Percentiles rank a stretch among this genome's conserved stretches.
phyloP scores from a whole-genome alignment of 164 flowering plant species.

The Vitis rotundifolia region DNA sequence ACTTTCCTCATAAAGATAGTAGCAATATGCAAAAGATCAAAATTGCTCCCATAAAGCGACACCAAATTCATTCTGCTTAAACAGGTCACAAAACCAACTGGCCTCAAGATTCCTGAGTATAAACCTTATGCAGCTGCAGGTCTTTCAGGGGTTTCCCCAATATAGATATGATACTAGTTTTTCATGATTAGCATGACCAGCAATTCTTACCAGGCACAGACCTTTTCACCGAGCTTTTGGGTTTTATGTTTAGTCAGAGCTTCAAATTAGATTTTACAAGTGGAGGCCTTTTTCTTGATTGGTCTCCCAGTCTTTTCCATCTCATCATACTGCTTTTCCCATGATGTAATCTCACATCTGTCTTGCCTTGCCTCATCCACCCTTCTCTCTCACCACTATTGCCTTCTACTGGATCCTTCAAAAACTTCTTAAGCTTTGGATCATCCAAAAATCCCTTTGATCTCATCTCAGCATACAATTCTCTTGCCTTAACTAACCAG shows the following conservation, averaged over 20 bases:
- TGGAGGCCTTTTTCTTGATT: constrained; percentile 12
- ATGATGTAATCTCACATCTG: background rate
- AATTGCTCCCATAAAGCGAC: background rate
- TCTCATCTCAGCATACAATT: constrained; percentile 64
- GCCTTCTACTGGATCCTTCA: constrained; percentile 31
- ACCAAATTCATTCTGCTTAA: background rate
- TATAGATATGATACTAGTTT: background rate
- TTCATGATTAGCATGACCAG: background rate
- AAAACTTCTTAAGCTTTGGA: constrained; percentile 64
- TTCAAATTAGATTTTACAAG: constrained; percentile 2
- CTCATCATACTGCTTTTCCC: constrained; percentile 9
- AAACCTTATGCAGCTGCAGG: background rate
- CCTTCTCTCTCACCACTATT: constrained; percentile 13
- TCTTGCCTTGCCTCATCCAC: constrained; percentile 8
- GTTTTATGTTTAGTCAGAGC: background rate
- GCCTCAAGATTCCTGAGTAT: background rate
- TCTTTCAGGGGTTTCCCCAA: background rate
- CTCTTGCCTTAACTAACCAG: constrained; percentile 57
- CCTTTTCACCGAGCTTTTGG: background rate
- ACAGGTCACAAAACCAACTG: background rate
- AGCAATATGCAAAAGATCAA: background rate
- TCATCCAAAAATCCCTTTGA: constrained; percentile 54
- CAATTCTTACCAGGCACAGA: background rate
- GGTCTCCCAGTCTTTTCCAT: constrained; percentile 7
- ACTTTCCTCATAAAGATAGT: background rate